phyloP scores from a whole-genome alignment of 179 eudicot genomes.

The Beta lomatogona region DNA sequence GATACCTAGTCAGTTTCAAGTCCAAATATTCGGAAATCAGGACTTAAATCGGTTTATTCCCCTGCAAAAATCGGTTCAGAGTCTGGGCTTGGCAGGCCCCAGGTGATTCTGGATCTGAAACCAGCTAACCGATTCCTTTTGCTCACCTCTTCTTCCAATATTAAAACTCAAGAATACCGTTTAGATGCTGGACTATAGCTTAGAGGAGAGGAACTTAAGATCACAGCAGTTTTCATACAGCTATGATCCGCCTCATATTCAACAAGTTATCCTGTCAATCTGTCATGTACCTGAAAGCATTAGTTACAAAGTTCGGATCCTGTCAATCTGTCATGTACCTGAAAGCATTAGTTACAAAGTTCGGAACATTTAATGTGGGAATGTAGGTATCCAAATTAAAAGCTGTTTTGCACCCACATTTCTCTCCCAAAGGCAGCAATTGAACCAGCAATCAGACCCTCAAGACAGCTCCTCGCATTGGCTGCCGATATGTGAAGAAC shows the following conservation, averaged over 20 bases:
- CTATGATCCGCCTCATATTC: neutral
- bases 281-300: conserved; percentile 7
- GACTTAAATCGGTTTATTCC: neutral
- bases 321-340: neutral
- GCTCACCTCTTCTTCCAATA: neutral
- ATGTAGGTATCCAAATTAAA: neutral
- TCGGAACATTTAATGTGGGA: neutral
- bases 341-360: neutral
- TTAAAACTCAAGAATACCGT: neutral
- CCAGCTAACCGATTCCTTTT: neutral
- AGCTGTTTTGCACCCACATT: conserved; percentile 9
- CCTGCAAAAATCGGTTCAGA: neutral
- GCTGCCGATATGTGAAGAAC: neutral
- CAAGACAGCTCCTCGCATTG: neutral
- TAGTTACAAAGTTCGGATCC: neutral
- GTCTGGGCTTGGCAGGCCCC: neutral
- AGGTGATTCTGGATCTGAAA: neutral
- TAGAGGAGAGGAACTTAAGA: neutral
- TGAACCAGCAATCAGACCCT: conserved; percentile 2
- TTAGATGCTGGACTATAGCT: neutral
- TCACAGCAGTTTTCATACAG: neutral
- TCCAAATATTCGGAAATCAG: neutral
- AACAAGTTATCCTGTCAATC: neutral
- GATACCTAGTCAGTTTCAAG: neutral
- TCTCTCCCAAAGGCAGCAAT: neutral